Percentiles rank a stretch among this genome's conserved stretches.
phyloP scores from a whole-genome alignment of 306 rosid species.

The Quercus berberidifolia region DNA sequence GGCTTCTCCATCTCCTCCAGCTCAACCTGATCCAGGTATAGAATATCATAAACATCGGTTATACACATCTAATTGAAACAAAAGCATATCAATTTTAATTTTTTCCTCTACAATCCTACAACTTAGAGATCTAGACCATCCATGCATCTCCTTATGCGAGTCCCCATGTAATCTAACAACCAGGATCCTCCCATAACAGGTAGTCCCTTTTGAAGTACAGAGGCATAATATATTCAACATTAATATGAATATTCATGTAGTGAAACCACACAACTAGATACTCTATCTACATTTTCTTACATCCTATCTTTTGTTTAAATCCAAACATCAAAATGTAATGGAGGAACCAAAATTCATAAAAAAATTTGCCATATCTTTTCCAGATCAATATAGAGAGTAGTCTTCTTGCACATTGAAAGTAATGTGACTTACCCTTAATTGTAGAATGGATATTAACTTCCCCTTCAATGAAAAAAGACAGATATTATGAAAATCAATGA shows the following conservation, averaged over 20 bases:
- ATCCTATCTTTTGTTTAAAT: too few species aligned
- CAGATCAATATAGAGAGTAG: neutral
- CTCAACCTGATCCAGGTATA: constrained; percentile 57
- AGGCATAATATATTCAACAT: neutral
- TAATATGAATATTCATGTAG: neutral
- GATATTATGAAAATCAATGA: neutral
- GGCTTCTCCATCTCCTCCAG: constrained; percentile 59
- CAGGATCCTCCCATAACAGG: neutral
- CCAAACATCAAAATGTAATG: neutral
- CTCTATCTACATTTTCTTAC: too few species aligned
- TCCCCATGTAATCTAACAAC: neutral
- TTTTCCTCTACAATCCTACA: neutral
- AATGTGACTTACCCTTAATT: neutral
- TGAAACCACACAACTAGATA: neutral
- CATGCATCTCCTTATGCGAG: neutral
- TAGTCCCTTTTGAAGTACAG: neutral
- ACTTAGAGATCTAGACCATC: neutral
- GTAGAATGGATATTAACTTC: neutral
- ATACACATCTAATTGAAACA: neutral
- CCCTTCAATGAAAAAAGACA: neutral
- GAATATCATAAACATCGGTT: neutral
- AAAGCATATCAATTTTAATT: neutral
- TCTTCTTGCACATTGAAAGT: neutral
- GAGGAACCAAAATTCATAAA: neutral
- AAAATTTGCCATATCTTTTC: neutral